Evolutionary conservation across 2,329 filamentous ascomycete species (phyloP).

Genomic region (Samsoniella hepiali): DNA sequence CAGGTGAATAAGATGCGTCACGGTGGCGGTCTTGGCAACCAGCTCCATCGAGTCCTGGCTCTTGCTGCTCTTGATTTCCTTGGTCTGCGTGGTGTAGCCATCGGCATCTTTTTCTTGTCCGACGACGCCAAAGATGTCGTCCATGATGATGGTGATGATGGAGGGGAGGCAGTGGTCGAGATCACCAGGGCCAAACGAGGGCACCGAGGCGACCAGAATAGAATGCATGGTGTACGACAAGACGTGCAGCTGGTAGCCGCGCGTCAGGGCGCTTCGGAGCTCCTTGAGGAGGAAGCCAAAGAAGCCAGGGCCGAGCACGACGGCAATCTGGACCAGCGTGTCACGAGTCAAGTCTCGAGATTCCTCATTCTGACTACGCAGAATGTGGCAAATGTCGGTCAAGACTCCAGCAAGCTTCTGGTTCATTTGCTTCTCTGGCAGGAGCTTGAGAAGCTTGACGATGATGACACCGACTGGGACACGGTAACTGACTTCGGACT

Average conservation of each 20-base stretch:
- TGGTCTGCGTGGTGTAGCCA: constrained; percentile 92
- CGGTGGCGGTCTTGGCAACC: constrained; percentile 76
- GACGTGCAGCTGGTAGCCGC: constrained; percentile 91
- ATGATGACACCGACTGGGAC: constrained; percentile 86
- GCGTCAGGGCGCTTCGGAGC: constrained; percentile 73
- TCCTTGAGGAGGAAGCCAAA: constrained; percentile 94
- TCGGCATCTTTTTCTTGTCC: constrained; percentile 97
- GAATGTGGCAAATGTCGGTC: constrained; percentile 87
- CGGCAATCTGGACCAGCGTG: constrained; percentile 79
- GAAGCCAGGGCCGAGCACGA: constrained; percentile 74
- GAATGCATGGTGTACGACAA: constrained; percentile 93
- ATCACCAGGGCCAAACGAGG: constrained; percentile 73
- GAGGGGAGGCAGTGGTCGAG: constrained; percentile 81
- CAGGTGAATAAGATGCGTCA: constrained; percentile 69
- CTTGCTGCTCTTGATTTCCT: constrained; percentile 97
- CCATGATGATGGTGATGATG: constrained; percentile 85
- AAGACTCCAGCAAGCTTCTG: constrained; percentile 77
- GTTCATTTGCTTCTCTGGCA: constrained; percentile 70
- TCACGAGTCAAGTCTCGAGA: constrained; percentile 87
- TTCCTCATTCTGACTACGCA: constrained; percentile 84
- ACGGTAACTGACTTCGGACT: constrained; percentile 88
- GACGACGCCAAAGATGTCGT: constrained; percentile 89
- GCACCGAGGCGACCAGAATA: constrained; percentile 72
- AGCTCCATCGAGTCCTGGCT: constrained; percentile 97
- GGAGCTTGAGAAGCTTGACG: constrained; percentile 78